Conservation (phyloP, 371 early-diverging fungal species). For the Saksenaea oblongispora region DNA sequence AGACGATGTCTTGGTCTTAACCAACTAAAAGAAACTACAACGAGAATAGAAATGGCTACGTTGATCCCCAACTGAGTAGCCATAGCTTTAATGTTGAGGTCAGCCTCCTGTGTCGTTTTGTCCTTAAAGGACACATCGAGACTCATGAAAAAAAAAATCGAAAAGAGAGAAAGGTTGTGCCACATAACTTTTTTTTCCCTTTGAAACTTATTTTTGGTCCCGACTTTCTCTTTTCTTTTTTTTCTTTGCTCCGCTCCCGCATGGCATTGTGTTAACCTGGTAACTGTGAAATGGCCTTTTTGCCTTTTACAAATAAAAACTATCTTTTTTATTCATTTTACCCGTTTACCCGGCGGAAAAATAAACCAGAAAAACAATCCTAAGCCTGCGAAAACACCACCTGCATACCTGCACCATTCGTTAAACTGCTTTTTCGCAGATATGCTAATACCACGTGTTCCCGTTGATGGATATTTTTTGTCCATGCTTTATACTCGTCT, state of each 20-base stretch:
- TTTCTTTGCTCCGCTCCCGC: not conserved
- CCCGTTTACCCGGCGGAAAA: no score
- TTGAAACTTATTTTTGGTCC: conserved; percentile 3
- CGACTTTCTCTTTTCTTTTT: not conserved
- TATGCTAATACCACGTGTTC: no score
- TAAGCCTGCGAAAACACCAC: no score
- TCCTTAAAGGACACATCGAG: conserved; percentile 30
- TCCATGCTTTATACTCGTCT: no score
- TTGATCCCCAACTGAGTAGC: conserved; percentile 56
- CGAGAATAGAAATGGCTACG: conserved; percentile 42
- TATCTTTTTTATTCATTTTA: no score
- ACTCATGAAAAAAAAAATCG: conserved; percentile 2
- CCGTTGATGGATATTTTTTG: no score
- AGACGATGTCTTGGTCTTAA: conserved; percentile 49
- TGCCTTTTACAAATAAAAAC: not conserved
- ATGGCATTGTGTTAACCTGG: not conserved
- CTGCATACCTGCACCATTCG: no score
- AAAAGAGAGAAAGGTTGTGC: conserved; percentile 1
- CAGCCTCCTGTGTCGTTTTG: conserved; percentile 38
- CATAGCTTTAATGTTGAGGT: conserved; percentile 44
- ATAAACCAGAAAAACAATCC: no score
- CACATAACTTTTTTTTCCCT: not conserved
- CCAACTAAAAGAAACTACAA: conserved; percentile 43
- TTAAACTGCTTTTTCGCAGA: no score
- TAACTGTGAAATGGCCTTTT: not conserved